phyloP scores from a whole-genome alignment of 2,329 filamentous ascomycete genomes.

The Aotearoamyces nothofagi region DNA sequence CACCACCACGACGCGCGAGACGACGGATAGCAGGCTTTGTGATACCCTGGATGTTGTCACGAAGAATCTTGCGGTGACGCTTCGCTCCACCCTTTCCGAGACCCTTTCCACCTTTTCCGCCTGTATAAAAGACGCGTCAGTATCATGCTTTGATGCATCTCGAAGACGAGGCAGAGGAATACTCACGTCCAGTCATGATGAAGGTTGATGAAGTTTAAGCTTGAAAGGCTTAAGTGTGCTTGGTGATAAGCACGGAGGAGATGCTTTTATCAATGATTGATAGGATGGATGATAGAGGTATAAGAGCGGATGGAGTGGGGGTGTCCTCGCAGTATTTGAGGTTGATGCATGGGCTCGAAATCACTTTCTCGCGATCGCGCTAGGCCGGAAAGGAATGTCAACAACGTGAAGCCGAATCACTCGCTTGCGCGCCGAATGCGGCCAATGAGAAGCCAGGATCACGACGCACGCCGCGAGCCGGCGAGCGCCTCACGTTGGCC shows the following conservation, averaged over 20 bases:
- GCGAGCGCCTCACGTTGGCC: no score
- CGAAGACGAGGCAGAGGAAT: conserved; percentile 3
- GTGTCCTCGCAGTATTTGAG: no score
- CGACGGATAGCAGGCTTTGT: conserved; percentile 50
- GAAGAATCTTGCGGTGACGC: conserved; percentile 97
- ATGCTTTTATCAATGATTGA: no score
- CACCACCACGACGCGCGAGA: conserved; percentile 90
- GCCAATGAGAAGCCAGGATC: no score
- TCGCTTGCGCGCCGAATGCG: conserved; percentile 8
- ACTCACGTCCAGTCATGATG: conserved; percentile 46
- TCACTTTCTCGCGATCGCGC: no score
- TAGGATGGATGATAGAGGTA: no score
- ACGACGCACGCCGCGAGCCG: no score
- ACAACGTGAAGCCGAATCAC: conserved; percentile 14
- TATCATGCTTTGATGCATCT: conserved; percentile 1
- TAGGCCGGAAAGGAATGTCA: no score
- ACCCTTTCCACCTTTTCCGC: conserved; percentile 93
- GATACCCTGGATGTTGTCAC: conserved; percentile 99
- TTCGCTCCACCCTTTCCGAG: conserved; percentile 97
- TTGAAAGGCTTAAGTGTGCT: no score
- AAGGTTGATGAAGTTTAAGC: conserved; percentile 17
- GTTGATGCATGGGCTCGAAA: no score
- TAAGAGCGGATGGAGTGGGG: no score
- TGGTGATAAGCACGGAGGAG: no score
- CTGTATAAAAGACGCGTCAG: conserved; percentile 29